Evolutionary conservation across 2,329 filamentous ascomycete species (phyloP).

Genomic region (Sordariomycetes sp.): DNA sequence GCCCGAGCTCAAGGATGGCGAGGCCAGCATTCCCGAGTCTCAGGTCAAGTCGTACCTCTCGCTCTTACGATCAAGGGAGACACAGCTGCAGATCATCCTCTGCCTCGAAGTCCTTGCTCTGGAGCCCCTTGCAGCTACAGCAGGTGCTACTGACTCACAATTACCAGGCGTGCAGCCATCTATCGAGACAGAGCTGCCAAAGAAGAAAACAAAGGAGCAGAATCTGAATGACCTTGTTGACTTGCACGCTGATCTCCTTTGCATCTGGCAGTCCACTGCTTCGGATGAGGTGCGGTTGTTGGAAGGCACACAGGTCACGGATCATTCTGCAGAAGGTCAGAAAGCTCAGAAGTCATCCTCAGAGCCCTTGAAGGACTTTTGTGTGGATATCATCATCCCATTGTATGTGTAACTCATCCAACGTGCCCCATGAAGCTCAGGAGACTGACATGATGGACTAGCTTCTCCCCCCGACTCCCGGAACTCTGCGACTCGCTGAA

Average conservation of each 20-base stretch:
- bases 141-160: constrained; percentile 27
- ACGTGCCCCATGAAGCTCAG: background rate
- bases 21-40: constrained; percentile 33
- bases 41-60: constrained; percentile 53
- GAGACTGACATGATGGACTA: constrained; percentile 25
- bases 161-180: constrained; percentile 11
- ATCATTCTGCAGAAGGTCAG: constrained; percentile 19
- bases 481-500: constrained; percentile 60
- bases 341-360: constrained; percentile 29
- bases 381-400: constrained; percentile 68
- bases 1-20: constrained; percentile 37
- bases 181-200: constrained; percentile 6
- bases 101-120: constrained; percentile 68
- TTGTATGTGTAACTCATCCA: constrained; percentile 43
- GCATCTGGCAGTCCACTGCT: constrained; percentile 74
- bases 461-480: constrained; percentile 67
- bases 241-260: constrained; percentile 64
- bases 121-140: constrained; percentile 37
- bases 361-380: constrained; percentile 66
- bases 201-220: constrained; percentile 42
- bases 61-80: constrained; percentile 62
- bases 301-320: constrained; percentile 33
- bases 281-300: constrained; percentile 43
- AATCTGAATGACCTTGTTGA: constrained; percentile 59
- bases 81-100: constrained; percentile 69